Base-by-base conservation (phyloP, 768 basidiomycete genomes). In the Suillus ampliporus region DNA sequence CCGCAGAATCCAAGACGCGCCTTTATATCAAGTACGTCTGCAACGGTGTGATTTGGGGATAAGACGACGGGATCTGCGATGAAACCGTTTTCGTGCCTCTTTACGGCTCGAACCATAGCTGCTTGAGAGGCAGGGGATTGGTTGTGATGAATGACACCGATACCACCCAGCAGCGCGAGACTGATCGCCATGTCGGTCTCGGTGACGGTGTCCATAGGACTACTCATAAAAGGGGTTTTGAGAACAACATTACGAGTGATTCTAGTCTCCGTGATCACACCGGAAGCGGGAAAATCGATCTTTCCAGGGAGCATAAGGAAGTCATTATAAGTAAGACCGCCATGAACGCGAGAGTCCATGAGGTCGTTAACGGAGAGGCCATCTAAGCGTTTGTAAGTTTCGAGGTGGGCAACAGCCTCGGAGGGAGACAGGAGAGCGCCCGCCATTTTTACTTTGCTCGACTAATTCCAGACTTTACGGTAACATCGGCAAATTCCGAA, bases 171-270 rank as follows among this genome's bases (percentile, higher is more conserved):
- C 58, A 99, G 89, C 83, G 95, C 94, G 84, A 96, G 88, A 56
- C 89, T 81, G 72, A 97, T 94, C 31, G 94, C 95, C 92, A 96
- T 97, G 65, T 93, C 88, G 57, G 85, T 87, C 78, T 98, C 97
- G 1, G 97, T 99, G 69, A 99, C 97, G 48, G 97, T 99, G 81
- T 99, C 97, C 97, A 99, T 99, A 17, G 97, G 96, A 57, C 93
- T 95, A 76, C 94, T 96, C 82, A 99, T 82, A 79, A 99, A 97
- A 0, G 97, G 97, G 0, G 95, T 95, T 79, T 96, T 98, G 70
- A 99, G 83, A 46, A 82, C 79, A 68, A 98, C 92, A 68, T 97
- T 97, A 60, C 91, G 89, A 21, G 97, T 97, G 61, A 99, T 88
- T 60, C 83, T 86, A 71, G 87, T 91, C 80, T 98, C 95, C 7